These are phyloP conservation scores for Candolleomyces eurysporus DNA, from an alignment of 768 basidiomycete genomes.

Conservation along the genomic window DNA sequence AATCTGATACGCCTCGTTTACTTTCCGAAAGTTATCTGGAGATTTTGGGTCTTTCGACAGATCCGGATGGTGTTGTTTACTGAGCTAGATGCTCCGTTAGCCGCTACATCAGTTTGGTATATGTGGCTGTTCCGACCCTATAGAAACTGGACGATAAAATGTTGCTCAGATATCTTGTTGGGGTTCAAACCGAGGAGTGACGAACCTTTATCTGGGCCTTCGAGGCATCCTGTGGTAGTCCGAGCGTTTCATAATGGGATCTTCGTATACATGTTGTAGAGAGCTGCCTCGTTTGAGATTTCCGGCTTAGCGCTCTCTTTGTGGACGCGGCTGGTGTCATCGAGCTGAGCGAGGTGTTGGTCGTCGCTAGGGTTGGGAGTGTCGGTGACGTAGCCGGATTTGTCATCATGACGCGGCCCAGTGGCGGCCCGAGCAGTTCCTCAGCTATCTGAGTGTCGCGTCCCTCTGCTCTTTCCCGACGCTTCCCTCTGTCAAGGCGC, in stretches of 20 bases:
- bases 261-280: conserved; percentile 18
- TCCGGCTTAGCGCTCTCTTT: not conserved
- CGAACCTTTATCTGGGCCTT: conserved; percentile 44
- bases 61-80: conserved; percentile 50
- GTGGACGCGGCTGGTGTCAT: not conserved
- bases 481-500: too few species aligned
- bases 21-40: conserved; percentile 34
- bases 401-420: too few species aligned
- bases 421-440: too few species aligned
- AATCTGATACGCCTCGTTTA: conserved; percentile 44
- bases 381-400: too few species aligned
- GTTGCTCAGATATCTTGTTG: not conserved
- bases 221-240: conserved; percentile 33
- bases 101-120: not conserved
- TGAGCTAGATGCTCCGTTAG: conserved; percentile 28
- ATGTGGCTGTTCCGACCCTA: conserved; percentile 23
- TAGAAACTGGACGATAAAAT: conserved; percentile 40
- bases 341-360: too few species aligned
- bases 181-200: not conserved
- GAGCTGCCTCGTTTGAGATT: conserved; percentile 11
- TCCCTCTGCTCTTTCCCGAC: too few species aligned
- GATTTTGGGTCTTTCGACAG: conserved; percentile 42
- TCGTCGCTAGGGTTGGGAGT: too few species aligned
- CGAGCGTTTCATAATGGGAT: conserved; percentile 41
- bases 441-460: too few species aligned